phyloP scores from a whole-genome alignment of 2,329 filamentous ascomycete species.

The Microsporum canis region DNA sequence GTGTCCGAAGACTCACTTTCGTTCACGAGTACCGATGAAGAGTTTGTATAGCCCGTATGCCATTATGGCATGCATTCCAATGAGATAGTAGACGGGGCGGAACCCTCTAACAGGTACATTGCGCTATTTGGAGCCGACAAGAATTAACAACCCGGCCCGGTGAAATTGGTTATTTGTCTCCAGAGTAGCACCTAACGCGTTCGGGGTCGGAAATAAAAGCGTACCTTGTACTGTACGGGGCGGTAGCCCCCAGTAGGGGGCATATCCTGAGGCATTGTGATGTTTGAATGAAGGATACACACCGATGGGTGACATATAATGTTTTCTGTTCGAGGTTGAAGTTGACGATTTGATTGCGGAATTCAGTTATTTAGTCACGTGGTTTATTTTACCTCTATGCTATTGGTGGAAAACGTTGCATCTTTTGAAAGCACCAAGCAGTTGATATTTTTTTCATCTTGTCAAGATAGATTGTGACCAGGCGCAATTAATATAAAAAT shows the following conservation, averaged over 20 bases:
- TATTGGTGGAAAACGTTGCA: neutral
- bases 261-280: slow-evolving; percentile 90
- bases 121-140: slow-evolving; percentile 44
- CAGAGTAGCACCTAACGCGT: neutral
- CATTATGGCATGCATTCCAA: slow-evolving; percentile 68
- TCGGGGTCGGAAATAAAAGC: slow-evolving; percentile 20
- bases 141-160: slow-evolving; percentile 2
- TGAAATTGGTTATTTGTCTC: neutral
- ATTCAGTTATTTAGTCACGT: slow-evolving; percentile 5
- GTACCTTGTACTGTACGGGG: slow-evolving; percentile 92
- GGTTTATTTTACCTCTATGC: neutral
- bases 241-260: slow-evolving; percentile 89
- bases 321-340: slow-evolving; percentile 21
- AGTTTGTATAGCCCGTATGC: slow-evolving; percentile 83
- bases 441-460: no score
- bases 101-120: slow-evolving; percentile 89
- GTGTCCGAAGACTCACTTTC: slow-evolving; percentile 55
- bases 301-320: slow-evolving; percentile 9
- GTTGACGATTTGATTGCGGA: slow-evolving; percentile 15
- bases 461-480: no score
- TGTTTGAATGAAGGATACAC: slow-evolving; percentile 12
- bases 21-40: slow-evolving; percentile 72
- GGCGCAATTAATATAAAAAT: no score
- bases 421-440: neutral
- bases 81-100: slow-evolving; percentile 66